Percentiles rank a stretch among this genome's conserved stretches.
Evolutionary conservation across 2,329 filamentous ascomycete genomes (phyloP).

Genomic region (Neonectria sp.): DNA sequence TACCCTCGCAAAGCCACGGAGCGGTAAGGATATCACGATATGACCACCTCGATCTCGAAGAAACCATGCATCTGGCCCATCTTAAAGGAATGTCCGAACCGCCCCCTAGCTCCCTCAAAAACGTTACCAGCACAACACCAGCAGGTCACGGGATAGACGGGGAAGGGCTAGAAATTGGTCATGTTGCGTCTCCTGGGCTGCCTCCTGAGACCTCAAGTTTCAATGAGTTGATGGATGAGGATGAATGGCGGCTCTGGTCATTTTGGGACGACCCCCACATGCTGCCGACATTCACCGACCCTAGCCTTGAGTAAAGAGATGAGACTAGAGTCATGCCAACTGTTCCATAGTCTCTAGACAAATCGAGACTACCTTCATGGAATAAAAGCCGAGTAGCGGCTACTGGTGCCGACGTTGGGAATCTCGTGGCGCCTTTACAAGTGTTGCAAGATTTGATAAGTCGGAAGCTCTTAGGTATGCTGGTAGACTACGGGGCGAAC

Average conservation of each 20-base stretch:
- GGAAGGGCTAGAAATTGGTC: background rate
- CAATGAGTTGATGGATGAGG: slow-evolving; percentile 34
- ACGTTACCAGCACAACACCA: background rate
- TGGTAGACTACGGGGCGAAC: too few species aligned
- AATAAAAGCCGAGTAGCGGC: too few species aligned
- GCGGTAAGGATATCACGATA: slow-evolving; percentile 40
- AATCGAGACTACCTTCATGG: too few species aligned
- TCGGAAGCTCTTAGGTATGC: too few species aligned
- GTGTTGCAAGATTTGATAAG: too few species aligned
- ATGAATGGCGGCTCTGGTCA: slow-evolving; percentile 44
- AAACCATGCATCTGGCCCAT: slow-evolving; percentile 41
- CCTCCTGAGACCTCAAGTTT: background rate
- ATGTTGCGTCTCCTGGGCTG: background rate
- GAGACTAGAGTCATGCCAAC: too few species aligned
- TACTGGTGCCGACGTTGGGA: too few species aligned
- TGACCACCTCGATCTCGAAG: slow-evolving; percentile 45
- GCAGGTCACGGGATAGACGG: slow-evolving; percentile 11
- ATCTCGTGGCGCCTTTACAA: too few species aligned
- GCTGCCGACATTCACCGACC: slow-evolving; percentile 31
- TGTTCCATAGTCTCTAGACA: too few species aligned
- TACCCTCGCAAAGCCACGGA: slow-evolving; percentile 15
- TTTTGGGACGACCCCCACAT: slow-evolving; percentile 47
- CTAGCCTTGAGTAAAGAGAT: too few species aligned
- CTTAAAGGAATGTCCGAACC: slow-evolving; percentile 43
- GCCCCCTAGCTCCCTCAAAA: background rate